Evolutionary conservation across 345 rosid species (phyloP).

Genomic region (Excoecaria agallocha): DNA sequence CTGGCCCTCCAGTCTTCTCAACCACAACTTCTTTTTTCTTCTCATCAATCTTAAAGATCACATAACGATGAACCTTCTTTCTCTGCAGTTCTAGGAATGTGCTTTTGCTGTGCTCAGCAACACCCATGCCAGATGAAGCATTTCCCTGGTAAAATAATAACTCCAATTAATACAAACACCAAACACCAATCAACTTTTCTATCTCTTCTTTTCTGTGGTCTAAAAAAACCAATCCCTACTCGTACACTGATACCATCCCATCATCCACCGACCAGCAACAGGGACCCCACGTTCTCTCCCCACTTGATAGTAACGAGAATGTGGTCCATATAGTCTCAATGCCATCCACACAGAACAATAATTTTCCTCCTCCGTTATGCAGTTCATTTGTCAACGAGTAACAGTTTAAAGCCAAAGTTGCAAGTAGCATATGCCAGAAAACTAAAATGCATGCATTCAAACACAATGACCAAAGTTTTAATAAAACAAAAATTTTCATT

Average conservation of each 20-base stretch:
- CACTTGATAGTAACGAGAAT: neutral
- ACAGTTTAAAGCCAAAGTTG: no score
- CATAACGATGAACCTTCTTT: conserved; percentile 63
- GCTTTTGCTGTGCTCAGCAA: conserved; percentile 58
- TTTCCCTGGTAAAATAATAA: conserved; percentile 40
- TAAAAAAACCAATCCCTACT: no score
- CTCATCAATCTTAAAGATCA: conserved; percentile 63
- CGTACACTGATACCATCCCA: neutral
- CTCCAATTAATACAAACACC: neutral
- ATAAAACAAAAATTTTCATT: no score
- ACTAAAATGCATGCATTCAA: no score
- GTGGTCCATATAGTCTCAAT: no score
- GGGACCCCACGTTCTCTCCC: neutral
- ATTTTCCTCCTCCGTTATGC: no score
- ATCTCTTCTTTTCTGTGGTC: neutral
- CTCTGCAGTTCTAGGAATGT: conserved; percentile 64
- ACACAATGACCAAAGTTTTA: no score
- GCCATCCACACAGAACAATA: no score
- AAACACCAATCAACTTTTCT: no score
- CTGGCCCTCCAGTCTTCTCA: conserved; percentile 61
- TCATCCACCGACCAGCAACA: neutral
- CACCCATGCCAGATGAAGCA: conserved; percentile 79
- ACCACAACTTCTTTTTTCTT: conserved; percentile 55
- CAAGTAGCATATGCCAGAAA: no score
- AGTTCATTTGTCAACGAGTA: no score